Conservation (phyloP, 2,329 filamentous ascomycete species). For the Leptographium procerum region DNA sequence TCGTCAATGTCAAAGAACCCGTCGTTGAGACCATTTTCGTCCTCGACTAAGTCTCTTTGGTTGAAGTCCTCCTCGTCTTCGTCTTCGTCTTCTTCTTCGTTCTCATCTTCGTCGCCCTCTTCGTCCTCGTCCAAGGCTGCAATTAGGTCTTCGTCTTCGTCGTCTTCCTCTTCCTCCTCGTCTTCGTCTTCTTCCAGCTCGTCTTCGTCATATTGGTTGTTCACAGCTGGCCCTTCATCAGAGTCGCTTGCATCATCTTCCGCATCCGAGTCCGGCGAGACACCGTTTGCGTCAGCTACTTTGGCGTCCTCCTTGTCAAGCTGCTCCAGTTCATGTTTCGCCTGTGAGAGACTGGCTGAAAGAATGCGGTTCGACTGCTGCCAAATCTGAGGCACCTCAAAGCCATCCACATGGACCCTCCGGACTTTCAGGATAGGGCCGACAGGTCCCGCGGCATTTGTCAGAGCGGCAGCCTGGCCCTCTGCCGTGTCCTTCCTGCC, state of each 20-base stretch:
- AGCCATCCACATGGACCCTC: slow-evolving; percentile 76
- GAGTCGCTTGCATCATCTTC: slow-evolving; percentile 17
- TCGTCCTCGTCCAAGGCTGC: slow-evolving; percentile 26
- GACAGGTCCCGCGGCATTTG: slow-evolving; percentile 53
- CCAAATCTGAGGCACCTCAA: slow-evolving; percentile 83
- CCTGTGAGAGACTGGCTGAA: slow-evolving; percentile 38
- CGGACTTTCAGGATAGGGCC: slow-evolving; percentile 58
- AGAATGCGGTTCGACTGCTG: slow-evolving; percentile 84
- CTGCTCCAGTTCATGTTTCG: slow-evolving; percentile 33
- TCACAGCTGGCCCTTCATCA: background rate
- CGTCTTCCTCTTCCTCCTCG: slow-evolving; percentile 15
- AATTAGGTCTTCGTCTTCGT: slow-evolving; percentile 15
- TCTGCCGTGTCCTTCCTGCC: slow-evolving; percentile 21
- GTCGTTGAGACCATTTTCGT: slow-evolving; percentile 82
- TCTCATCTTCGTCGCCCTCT: slow-evolving; percentile 20
- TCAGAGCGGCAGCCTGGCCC: slow-evolving; percentile 50
- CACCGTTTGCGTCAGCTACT: slow-evolving; percentile 16
- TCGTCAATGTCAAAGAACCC: slow-evolving; percentile 97
- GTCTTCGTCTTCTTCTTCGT: slow-evolving; percentile 24
- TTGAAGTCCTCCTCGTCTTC: slow-evolving; percentile 38
- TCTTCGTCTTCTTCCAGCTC: slow-evolving; percentile 21
- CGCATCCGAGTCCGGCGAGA: background rate
- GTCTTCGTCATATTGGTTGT: slow-evolving; percentile 18
- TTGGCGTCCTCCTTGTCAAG: slow-evolving; percentile 37
- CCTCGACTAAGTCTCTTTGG: slow-evolving; percentile 49